Percentiles rank a stretch among this genome's conserved stretches.
These are phyloP conservation scores for Globisporangium nodosum DNA, from an alignment of 352 stramenopile genomes.

Conservation along the genomic window DNA sequence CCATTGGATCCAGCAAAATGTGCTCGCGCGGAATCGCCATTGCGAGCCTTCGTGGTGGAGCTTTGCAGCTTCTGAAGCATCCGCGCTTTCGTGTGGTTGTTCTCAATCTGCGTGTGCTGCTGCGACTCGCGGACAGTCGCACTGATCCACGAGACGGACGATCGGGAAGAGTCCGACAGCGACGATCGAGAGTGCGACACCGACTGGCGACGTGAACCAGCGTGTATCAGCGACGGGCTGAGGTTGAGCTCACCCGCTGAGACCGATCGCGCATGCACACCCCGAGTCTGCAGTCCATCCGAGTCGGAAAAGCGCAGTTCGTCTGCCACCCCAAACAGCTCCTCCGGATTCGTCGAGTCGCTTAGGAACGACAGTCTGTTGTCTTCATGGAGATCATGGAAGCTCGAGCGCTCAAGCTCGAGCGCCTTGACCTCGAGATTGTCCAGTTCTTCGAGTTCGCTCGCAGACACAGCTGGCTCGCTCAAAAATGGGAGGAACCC, in stretches of 20 bases:
- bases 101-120: conserved; percentile 49
- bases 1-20: not conserved
- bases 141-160: conserved; percentile 24
- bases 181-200: conserved; percentile 31
- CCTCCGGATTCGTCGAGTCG: conserved; percentile 17
- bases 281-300: not conserved
- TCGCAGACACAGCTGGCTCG: conserved; percentile 69
- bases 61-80: conserved; percentile 64
- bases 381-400: conserved; percentile 25
- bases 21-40: not conserved
- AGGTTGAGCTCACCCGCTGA: conserved; percentile 9
- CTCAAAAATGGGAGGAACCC: conserved; percentile 88
- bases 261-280: conserved; percentile 6
- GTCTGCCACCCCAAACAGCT: not conserved
- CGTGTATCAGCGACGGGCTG: not conserved
- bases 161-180: conserved; percentile 20
- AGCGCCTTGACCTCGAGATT: conserved; percentile 70
- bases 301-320: conserved; percentile 8
- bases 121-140: conserved; percentile 36
- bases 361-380: conserved; percentile 30
- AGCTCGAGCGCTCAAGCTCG: conserved; percentile 31
- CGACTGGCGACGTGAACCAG: conserved; percentile 17
- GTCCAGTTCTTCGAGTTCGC: conserved; percentile 85
- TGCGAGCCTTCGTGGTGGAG: conserved; percentile 20
- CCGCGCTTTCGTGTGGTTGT: conserved; percentile 48